Evolutionary conservation across 1,139 yeast genomes (phyloP), one percentile per base, ranked within the genome.

Genomic region (Wickerhamomyces sp.): DNA sequence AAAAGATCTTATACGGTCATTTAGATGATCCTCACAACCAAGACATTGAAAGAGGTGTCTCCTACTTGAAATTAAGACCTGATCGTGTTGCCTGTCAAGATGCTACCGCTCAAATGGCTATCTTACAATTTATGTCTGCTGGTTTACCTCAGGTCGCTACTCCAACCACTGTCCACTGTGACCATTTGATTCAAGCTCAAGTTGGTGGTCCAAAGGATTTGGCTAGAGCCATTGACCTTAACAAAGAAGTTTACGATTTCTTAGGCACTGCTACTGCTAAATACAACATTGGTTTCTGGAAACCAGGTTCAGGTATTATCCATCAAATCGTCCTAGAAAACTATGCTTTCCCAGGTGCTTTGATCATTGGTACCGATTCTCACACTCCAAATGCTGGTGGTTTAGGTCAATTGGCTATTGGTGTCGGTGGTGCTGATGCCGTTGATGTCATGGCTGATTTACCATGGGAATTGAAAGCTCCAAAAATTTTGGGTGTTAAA

Each of bases 341-440:
- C 79, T 92, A 86, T 67, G 95, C 97, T 48, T 86, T 86, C 84
- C 97, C 97, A 71, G 97, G 97, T 76, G 92, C 92, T 54, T 74
- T 92, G 67, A 79, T 92, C 72, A 84, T 92, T 56, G 97, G 98
- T 76, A 90, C 98, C 49, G 98, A 92, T 71, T 90, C 97, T 33
- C 97, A 92, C 74, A 92, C 98, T 58, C 97, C 97, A 55, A 92
- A 92, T 67, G 98, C 97, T 55, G 97, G 98, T 78, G 98, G 97
- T 72, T 78, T 92, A 61, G 98, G 98, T 74, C 95, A 86, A 75
- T 77, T 90, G 60, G 97, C 97, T 59, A 92, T 92, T 63, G 98
- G 97, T 81, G 97, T 92, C 56, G 98, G 98, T 80, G 98, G 97
- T 82, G 98, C 98, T 59, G 98, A 92, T 68, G 97, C 97, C 54